Evolutionary conservation across 768 basidiomycete species (phyloP).

Genomic region (Scleroderma bovista): DNA sequence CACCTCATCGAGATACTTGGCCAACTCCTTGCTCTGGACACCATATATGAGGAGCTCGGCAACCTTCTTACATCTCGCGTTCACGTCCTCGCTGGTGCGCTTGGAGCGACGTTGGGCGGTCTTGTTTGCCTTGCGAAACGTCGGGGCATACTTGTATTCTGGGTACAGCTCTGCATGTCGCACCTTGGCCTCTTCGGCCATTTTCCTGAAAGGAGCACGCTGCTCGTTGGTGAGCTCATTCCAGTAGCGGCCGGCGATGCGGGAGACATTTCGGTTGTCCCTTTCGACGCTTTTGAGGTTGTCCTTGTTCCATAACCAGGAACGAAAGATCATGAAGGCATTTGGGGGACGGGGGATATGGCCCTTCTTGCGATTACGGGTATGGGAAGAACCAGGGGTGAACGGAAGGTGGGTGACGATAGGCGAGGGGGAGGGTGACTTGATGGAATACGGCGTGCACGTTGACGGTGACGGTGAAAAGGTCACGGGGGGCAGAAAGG

Average conservation of each 20-base stretch:
- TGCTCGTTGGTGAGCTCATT: slow-evolving; percentile 43
- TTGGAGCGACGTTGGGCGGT: slow-evolving; percentile 29
- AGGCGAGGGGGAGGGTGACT: slow-evolving; percentile 10
- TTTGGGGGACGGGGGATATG: slow-evolving; percentile 78
- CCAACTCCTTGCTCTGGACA: slow-evolving; percentile 25
- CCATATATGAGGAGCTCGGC: slow-evolving; percentile 33
- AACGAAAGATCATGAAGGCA: slow-evolving; percentile 82
- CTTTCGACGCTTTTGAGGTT: slow-evolving; percentile 49
- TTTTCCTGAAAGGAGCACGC: slow-evolving; percentile 39
- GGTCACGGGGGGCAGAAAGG: slow-evolving; percentile 2
- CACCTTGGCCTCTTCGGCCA: slow-evolving; percentile 43
- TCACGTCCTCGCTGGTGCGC: slow-evolving; percentile 29
- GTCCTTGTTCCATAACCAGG: slow-evolving; percentile 51
- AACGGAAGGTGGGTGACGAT: slow-evolving; percentile 23
- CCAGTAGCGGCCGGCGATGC: slow-evolving; percentile 69
- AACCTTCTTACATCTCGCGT: slow-evolving; percentile 34
- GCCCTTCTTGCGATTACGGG: slow-evolving; percentile 35
- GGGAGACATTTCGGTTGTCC: slow-evolving; percentile 69
- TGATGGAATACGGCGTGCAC: slow-evolving; percentile 11
- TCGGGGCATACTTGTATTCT: slow-evolving; percentile 59
- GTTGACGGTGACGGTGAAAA: slow-evolving; percentile 14
- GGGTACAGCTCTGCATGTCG: slow-evolving; percentile 50
- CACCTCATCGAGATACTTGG: slow-evolving; percentile 15
- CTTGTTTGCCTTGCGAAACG: slow-evolving; percentile 24
- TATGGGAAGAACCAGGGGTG: slow-evolving; percentile 34